phyloP scores from a whole-genome alignment of 352 stramenopile species.

The Globisporangium echinulatum region DNA sequence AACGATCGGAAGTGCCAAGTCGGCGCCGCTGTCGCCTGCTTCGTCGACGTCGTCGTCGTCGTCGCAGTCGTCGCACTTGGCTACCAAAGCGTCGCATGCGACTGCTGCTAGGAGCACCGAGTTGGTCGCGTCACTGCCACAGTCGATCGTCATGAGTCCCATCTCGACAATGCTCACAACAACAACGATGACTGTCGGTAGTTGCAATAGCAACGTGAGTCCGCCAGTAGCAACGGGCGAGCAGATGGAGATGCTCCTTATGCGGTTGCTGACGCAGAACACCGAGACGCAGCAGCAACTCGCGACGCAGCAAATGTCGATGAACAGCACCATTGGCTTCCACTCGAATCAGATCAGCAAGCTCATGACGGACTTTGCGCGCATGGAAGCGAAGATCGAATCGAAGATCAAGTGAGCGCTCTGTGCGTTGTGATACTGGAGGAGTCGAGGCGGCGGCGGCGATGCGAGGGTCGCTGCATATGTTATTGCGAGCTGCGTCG shows the following conservation, averaged over 20 bases:
- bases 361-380: conserved; percentile 65
- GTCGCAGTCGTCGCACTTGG: conserved; percentile 1
- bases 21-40: conserved; percentile 4
- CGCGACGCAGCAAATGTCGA: conserved; percentile 64
- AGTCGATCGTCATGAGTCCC: conserved; percentile 1
- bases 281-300: conserved; percentile 81
- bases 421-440: background rate
- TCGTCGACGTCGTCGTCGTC: conserved; percentile 32
- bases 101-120: no score
- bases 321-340: conserved; percentile 52
- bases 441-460: background rate
- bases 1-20: conserved; percentile 4
- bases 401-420: conserved; percentile 24
- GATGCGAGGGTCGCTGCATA: background rate
- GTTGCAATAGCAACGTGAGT: background rate
- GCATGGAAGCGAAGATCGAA: conserved; percentile 77
- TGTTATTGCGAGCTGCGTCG: background rate
- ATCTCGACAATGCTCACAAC: conserved; percentile 13
- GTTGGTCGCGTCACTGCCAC: background rate
- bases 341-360: conserved; percentile 72
- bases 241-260: conserved; percentile 69
- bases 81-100: conserved; percentile 1
- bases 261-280: conserved; percentile 77
- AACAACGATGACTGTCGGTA: background rate
- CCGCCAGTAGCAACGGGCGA: conserved; percentile 11